Conservation (phyloP, 768 basidiomycete species). For the Hemileccinum rubropunctum region DNA sequence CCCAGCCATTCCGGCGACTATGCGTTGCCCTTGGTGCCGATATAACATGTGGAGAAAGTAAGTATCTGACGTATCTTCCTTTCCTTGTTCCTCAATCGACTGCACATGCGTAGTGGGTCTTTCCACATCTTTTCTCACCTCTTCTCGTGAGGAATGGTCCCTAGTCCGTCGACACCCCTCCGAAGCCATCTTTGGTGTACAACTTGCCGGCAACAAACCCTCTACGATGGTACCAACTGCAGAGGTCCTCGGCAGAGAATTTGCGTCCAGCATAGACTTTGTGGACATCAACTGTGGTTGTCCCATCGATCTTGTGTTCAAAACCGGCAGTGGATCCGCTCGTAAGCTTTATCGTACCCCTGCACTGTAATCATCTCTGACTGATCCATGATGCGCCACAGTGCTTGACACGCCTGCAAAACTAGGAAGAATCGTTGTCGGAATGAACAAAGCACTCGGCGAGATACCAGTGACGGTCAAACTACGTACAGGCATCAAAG, state of each 20-base stretch:
- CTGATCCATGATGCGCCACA: constrained; percentile 25
- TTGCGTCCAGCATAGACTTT: constrained; percentile 71
- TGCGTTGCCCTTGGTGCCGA: constrained; percentile 87
- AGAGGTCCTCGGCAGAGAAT: constrained; percentile 74
- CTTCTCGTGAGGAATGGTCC: constrained; percentile 94
- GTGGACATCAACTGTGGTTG: constrained; percentile 97
- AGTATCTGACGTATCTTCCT: constrained; percentile 14
- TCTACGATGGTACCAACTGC: constrained; percentile 74
- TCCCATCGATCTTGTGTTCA: constrained; percentile 95
- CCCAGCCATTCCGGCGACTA: constrained; percentile 86
- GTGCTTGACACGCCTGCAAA: constrained; percentile 83
- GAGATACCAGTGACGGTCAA: constrained; percentile 91
- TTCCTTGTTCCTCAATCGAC: neutral
- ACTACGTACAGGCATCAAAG: constrained; percentile 90
- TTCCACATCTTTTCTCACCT: constrained; percentile 83
- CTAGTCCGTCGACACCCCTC: constrained; percentile 85
- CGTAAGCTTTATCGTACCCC: constrained; percentile 47
- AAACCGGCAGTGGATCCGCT: constrained; percentile 85
- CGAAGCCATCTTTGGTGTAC: constrained; percentile 86
- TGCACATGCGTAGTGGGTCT: constrained; percentile 71
- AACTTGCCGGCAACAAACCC: constrained; percentile 89
- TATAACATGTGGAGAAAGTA: constrained; percentile 94
- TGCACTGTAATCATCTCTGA: neutral
- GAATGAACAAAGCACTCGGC: constrained; percentile 89
- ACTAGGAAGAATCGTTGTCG: constrained; percentile 81